These are phyloP conservation scores for Teunomyces pallodes DNA, from an alignment of 805 yeast species.

Conservation along the genomic window DNA sequence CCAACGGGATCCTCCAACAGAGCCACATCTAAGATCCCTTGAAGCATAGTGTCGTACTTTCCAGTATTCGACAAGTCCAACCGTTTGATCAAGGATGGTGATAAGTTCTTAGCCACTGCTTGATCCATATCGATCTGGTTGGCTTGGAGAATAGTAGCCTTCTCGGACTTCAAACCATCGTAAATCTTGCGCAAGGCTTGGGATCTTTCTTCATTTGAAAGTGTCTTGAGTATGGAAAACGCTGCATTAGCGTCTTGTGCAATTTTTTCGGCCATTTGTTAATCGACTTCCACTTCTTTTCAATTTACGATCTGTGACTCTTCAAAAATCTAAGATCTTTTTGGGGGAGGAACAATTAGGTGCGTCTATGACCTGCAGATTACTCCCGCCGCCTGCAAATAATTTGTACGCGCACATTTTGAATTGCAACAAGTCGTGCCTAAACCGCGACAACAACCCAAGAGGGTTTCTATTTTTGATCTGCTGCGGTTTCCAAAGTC, in stretches of 20 bases:
- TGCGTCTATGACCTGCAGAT: not conserved
- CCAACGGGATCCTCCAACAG: constrained; percentile 89
- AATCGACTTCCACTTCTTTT: too few species aligned
- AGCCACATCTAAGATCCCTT: constrained; percentile 92
- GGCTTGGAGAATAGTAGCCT: constrained; percentile 64
- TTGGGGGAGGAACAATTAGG: too few species aligned
- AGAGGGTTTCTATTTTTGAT: not conserved
- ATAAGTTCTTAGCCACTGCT: constrained; percentile 60
- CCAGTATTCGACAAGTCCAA: constrained; percentile 78
- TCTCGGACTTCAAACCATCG: constrained; percentile 59
- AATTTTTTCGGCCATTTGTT: constrained; percentile 61
- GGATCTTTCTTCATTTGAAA: constrained; percentile 71
- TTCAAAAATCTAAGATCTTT: too few species aligned
- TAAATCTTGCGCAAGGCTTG: constrained; percentile 69
- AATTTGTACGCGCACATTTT: not conserved
- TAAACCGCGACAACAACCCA: not conserved
- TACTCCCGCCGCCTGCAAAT: not conserved
- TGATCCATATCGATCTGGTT: constrained; percentile 71
- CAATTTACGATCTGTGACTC: too few species aligned
- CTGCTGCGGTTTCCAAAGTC: not conserved
- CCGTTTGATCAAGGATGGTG: constrained; percentile 75
- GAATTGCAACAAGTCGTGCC: not conserved
- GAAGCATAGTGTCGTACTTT: constrained; percentile 90
- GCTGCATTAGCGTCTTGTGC: constrained; percentile 83
- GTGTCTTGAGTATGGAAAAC: constrained; percentile 76